Evolutionary conservation across 805 yeast species (phyloP), one percentile per base, ranked within the genome.

Genomic region (Candida taoyuanica): DNA sequence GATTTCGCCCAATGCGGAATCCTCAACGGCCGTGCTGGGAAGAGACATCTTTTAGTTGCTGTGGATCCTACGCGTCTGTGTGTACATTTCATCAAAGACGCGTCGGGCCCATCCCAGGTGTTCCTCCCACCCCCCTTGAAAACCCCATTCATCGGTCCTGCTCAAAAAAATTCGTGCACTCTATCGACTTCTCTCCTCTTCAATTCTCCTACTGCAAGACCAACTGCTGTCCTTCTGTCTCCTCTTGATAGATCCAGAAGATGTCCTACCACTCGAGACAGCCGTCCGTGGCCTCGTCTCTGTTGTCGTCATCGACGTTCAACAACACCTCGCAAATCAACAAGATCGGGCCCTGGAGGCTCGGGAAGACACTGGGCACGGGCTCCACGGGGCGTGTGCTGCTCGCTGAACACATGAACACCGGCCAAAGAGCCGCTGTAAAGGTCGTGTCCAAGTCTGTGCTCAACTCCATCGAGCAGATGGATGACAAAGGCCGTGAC

Each of bases 361-460:
- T 85, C 37, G 93, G 93, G 15, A 76, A 78, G 52, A 81, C 91
- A 5, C 61, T 85, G 36, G 94, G 94, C 3, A 71, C 84, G 50
- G 94, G 94, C 14, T 85, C 93, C 34, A 82, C 93, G 0, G 91
- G 91, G 4, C 68, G 89, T 38, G 94, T 85, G 1, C 67, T 85
- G 17, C 59, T 85, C 29, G 93, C 89, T 11, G 82, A 81, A 41
- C 82, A 85, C 56, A 65, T 71, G 43, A 60, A 64, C 18, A 78
- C 82, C 1, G 89, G 91, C 21, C 85, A 81, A 53, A 68, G 81
- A 47, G 87, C 93, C 9, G 94, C 94, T 4, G 86, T 85, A 17
- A 85, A 85, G 58, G 87, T 85, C 29, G 88, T 84, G 1, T 81
- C 88, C 21, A 84, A 84, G 56, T 70, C 76, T 18, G 73, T 68